Base-by-base conservation (phyloP, 495 filamentous ascomycete species). In the Tuber umbilicatum region DNA sequence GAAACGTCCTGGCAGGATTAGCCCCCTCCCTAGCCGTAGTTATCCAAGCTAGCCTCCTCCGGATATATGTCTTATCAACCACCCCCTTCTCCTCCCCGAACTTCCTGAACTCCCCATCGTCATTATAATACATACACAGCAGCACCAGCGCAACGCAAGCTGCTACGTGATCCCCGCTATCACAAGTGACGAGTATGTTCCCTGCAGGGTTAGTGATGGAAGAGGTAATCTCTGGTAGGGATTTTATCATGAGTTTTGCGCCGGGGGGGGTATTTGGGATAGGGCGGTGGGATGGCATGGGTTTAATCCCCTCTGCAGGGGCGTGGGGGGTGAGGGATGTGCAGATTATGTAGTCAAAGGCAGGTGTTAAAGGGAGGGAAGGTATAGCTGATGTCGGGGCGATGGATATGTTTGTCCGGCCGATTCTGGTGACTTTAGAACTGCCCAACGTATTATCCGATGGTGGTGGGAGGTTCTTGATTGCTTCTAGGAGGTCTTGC, bases 1-100 rank as follows among this genome's bases (percentile, higher is more conserved):
- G 83, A 1, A 93, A 97, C 41, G 90, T 86, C 60, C 94, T 86
- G 75, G 89, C 91, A 0, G 93, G 93, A 81, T 95, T 96, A 23
- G 90, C 90, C 75, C 90, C 90, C 35, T 91, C 90, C 77, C 89
- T 87, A 0, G 89, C 89, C 23, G 87, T 89, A 75, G 92, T 90
- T 71, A 97, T 92, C 86, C 90, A 92, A 12, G 91, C 90, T 23
- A 97, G 86, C 72, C 90, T 87, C 71, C 90, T 88, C 72, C 91
- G 88, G 79, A 97, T 92, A 69, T 90, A 86, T n/a, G 85, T 85
- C 83, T 98, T 97, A 83, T 88, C 88, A 67, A 93, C 87, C 6
- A 77, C 72, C 40, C 82, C 74, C 50, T 83, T 80, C 50, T 83
- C 79, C 73, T 76, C 76, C 64, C 80, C 50, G 31, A 79, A 3